Conservation (phyloP, 1,284 basidiomycete genomes). For the Volvariella volvacea region DNA sequence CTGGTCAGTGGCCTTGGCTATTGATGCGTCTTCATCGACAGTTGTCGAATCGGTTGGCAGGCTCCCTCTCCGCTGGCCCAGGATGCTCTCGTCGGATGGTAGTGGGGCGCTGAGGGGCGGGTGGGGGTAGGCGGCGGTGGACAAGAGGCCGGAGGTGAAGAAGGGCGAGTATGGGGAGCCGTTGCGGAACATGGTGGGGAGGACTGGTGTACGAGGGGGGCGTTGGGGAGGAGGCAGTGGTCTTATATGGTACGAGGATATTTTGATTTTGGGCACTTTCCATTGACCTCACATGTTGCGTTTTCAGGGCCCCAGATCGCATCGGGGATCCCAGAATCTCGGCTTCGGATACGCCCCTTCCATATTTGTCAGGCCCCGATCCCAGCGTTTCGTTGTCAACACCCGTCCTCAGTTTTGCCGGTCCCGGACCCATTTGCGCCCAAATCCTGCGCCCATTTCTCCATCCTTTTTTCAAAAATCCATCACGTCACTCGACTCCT, state of each 20-base stretch:
- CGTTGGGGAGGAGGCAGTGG: neutral
- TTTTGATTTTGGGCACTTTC: too few relatives aligned
- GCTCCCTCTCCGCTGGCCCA: conserved; percentile 31
- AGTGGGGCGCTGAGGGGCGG: conserved; percentile 21
- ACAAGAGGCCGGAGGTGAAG: conserved; percentile 54
- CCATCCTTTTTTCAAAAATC: too few relatives aligned
- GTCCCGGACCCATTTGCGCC: too few relatives aligned
- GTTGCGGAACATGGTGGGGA: conserved; percentile 21
- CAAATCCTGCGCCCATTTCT: too few relatives aligned
- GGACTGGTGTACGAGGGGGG: conserved; percentile 3
- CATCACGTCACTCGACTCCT: too few relatives aligned
- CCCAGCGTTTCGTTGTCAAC: too few relatives aligned
- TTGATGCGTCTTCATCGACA: conserved; percentile 9
- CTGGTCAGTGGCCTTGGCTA: conserved; percentile 19
- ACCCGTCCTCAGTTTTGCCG: too few relatives aligned
- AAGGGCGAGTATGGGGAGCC: conserved; percentile 47
- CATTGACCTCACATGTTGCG: too few relatives aligned
- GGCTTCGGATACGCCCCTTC: too few relatives aligned
- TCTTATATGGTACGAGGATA: neutral
- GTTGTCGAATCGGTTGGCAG: conserved; percentile 31
- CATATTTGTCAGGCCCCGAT: too few relatives aligned
- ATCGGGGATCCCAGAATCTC: too few relatives aligned
- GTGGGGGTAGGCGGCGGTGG: conserved; percentile 19
- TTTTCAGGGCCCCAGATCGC: too few relatives aligned
- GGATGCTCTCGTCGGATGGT: conserved; percentile 23